Base-by-base conservation (phyloP, 2,329 filamentous ascomycete genomes). In the Arthrinium phaeospermum region DNA sequence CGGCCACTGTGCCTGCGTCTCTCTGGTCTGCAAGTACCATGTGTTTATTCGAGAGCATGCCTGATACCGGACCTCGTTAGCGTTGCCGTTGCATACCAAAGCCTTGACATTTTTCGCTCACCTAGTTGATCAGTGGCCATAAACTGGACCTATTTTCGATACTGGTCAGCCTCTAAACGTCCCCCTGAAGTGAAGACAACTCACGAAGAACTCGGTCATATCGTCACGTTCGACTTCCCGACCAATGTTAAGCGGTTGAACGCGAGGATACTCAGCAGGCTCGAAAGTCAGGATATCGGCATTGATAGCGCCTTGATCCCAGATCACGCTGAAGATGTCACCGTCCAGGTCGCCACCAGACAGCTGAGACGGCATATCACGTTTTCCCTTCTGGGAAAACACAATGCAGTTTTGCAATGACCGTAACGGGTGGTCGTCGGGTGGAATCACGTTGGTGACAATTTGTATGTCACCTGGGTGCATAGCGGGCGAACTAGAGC, bases 311-410 rank as follows among this genome's bases (percentile, higher is more conserved):
- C 80, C 78, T 0, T 81, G 76, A 75, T 97, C 94, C 86, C 89
- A 96, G 68, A 97, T 93, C 69, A 97, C 83, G 75, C 94, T 92
- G 81, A 93, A 97, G 0, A 94, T 83, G 79, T 98, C 95, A 0
- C 94, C 94, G 75, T 96, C 94, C 0, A 97, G 86, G 79, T 97
- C 94, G 0, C 94, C 94, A 1, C 94, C 94, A 70, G 92, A 92
- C 0, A 97, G 85, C 80, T 92, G 88, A 73, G 93, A 96, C 0
- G 94, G 94, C 0, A 97, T 83, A 77, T 97, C 94, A 22, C 94
- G 89, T 0, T 76, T 37, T 0, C 95, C 94, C 57, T 88, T 85
- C 72, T 91, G 89, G 73, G 92, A 95, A 78, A 97, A 97, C 0
- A 93, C 90, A 22, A 97, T 87, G 73, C 94, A 95, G 77, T 97